Evolutionary conservation across 768 basidiomycete species (phyloP).

Genomic region (Rhizopogon rudus): DNA sequence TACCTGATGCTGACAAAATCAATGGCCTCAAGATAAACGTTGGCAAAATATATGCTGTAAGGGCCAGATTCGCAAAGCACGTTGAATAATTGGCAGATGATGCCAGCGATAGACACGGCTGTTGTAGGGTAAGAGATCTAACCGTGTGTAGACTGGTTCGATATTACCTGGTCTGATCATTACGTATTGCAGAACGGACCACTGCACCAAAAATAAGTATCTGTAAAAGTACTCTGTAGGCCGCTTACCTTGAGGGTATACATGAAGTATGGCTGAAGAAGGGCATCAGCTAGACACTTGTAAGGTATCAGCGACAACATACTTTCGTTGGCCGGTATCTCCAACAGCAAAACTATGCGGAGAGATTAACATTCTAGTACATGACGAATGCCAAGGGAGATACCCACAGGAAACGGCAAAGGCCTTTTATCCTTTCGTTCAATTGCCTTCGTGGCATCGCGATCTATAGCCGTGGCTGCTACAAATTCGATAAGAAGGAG

Average conservation of each 20-base stretch:
- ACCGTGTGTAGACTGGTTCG: not conserved
- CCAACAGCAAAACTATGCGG: conserved; percentile 69
- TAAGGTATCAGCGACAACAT: not conserved
- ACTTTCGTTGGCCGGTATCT: conserved; percentile 80
- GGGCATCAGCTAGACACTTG: not conserved
- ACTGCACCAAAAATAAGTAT: conserved; percentile 36
- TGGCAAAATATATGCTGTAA: conserved; percentile 56
- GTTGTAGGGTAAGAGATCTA: not conserved
- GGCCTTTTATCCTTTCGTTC: conserved; percentile 73
- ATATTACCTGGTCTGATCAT: conserved; percentile 54
- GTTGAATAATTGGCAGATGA: conserved; percentile 65
- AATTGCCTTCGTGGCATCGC: conserved; percentile 63
- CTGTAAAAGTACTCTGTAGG: not conserved
- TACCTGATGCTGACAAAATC: conserved; percentile 84
- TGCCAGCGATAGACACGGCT: conserved; percentile 59
- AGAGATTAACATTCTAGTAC: not conserved
- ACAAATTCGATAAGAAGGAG: conserved; percentile 84
- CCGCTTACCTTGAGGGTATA: conserved; percentile 69
- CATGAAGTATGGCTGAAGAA: conserved; percentile 75
- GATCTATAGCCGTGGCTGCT: conserved; percentile 58
- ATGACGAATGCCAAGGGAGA: conserved; percentile 8
- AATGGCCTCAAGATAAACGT: conserved; percentile 64
- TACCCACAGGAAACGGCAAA: conserved; percentile 63
- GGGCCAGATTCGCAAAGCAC: conserved; percentile 67
- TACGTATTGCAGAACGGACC: conserved; percentile 88